Evolutionary conservation across 2,329 filamentous ascomycete genomes (phyloP), one percentile per base, ranked within the genome.

Genomic region (Pyrenochaeta sp.): DNA sequence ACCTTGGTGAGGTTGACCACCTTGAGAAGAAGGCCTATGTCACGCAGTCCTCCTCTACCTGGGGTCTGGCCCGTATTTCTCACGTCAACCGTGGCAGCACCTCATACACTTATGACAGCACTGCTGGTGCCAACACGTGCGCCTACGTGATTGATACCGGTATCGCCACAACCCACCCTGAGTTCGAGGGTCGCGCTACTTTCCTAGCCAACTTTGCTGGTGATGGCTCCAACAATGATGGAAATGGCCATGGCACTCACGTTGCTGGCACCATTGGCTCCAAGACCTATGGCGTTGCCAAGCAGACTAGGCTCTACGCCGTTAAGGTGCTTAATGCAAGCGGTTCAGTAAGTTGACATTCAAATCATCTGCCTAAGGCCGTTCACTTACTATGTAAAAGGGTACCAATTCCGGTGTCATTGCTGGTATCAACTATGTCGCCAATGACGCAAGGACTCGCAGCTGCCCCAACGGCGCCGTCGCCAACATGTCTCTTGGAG

Each of bases 101-200:
- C 2, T 66, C 71, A 12, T 80, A 80, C 67, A 66, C 70, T 40
- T 81, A 80, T 64, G 78, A 80, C 56, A 65, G 58, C 63, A 72
- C 65, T 58, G 77, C 78, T 40, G 78, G 79, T 54, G 60, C 65
- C 32, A 63, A 65, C 54, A 77, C 76, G 67, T 88, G 84, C 24
- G 84, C 82, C 28, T 91, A 86, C 72, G 77, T 91, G 25, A 83
- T 91, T 40, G 88, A 91, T 75, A 90, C 88, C 5, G 88, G 88
- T 64, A 85, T 90, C 71, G 78, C 78, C 53, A 77, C 78, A 37
- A 79, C 80, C 5, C 88, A 91, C 75, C 52, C 73, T 8, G 76
- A 79, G 36, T 78, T 79, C 27, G 76, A 76, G 58, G 74, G 75
- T 48, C 76, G 77, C 64, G 76, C 77, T 34, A 74, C 69, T 36